These are phyloP conservation scores for Angomonas ambiguus DNA, from an alignment of 208 protist species.

Conservation along the genomic window DNA sequence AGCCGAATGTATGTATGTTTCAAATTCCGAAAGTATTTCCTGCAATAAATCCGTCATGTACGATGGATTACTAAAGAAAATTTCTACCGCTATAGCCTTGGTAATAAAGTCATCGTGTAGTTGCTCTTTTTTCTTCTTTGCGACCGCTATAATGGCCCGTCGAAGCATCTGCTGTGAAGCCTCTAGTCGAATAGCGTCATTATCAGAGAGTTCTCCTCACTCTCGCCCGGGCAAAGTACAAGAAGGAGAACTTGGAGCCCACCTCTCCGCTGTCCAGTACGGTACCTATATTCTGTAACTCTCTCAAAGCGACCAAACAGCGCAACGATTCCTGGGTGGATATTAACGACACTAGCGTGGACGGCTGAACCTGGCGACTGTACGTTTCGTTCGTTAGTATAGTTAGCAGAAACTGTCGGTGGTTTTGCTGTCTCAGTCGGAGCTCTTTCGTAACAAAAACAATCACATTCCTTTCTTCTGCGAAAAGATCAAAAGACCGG, in stretches of 20 bases:
- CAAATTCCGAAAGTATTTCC: conserved; percentile 29
- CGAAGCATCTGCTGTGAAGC: conserved; percentile 61
- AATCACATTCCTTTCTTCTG: conserved; percentile 74
- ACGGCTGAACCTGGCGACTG: conserved; percentile 21
- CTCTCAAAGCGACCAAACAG: conserved; percentile 48
- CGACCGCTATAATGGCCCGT: conserved; percentile 41
- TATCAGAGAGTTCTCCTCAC: conserved; percentile 9
- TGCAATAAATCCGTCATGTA: conserved; percentile 36
- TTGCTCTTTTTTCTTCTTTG: conserved; percentile 31
- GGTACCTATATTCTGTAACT: conserved; percentile 55
- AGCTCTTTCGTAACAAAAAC: conserved; percentile 62
- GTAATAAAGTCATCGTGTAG: background rate
- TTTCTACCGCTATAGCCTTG: conserved; percentile 19
- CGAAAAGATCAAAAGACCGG: conserved; percentile 43
- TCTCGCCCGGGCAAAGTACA: conserved; percentile 9
- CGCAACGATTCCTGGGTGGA: conserved; percentile 71
- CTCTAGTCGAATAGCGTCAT: conserved; percentile 35
- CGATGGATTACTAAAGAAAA: conserved; percentile 52
- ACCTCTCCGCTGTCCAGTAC: background rate
- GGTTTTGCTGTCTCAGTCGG: conserved; percentile 53
- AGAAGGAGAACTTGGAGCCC: background rate
- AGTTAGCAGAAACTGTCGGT: conserved; percentile 62
- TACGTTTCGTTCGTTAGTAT: conserved; percentile 46
- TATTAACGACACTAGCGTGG: conserved; percentile 56
- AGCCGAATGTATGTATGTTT: conserved; percentile 37